Percentiles rank a stretch among this genome's conserved stretches.
Conservation (phyloP, 225 moss, liverwort and hornwort genomes). For the Polytrichum formosum region DNA sequence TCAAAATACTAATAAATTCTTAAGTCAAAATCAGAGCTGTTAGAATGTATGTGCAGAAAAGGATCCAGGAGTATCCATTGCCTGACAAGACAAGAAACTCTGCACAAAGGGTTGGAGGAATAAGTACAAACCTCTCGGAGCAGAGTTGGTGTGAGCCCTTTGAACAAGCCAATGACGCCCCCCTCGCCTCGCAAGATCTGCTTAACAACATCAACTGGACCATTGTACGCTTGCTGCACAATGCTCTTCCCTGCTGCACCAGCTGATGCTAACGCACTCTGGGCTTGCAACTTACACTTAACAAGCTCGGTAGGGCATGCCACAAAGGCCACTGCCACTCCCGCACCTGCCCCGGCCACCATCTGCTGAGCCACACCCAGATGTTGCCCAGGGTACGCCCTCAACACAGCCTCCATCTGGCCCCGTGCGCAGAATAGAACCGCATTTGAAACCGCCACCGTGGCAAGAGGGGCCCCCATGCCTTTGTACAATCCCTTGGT, state of each 20-base stretch:
- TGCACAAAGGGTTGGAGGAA: no score
- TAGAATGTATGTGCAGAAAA: not conserved
- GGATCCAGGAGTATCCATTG: not conserved
- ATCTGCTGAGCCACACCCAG: slow-evolving; percentile 44
- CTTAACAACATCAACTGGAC: slow-evolving; percentile 54
- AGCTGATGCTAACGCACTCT: slow-evolving; percentile 37
- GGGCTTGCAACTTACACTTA: slow-evolving; percentile 43
- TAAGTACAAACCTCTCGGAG: slow-evolving; percentile 39
- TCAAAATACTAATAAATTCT: not conserved
- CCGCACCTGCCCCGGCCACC: slow-evolving; percentile 15
- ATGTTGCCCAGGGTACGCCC: slow-evolving; percentile 25
- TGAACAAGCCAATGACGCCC: slow-evolving; percentile 42
- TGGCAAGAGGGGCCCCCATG: slow-evolving; percentile 67
- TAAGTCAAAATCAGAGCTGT: not conserved
- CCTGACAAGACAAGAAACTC: not conserved
- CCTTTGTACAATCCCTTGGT: slow-evolving; percentile 57
- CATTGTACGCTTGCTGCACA: slow-evolving; percentile 24
- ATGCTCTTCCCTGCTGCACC: slow-evolving; percentile 8
- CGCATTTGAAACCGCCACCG: slow-evolving; percentile 59
- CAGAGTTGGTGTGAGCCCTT: slow-evolving; percentile 53
- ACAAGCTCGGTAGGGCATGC: slow-evolving; percentile 14
- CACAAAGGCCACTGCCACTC: slow-evolving; percentile 10
- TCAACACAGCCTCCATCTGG: slow-evolving; percentile 42
- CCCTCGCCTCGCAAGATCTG: slow-evolving; percentile 50
- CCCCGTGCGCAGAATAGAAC: slow-evolving; percentile 61